phyloP scores from a whole-genome alignment of 208 protist species.

The Naegleria lovaniensis region DNA sequence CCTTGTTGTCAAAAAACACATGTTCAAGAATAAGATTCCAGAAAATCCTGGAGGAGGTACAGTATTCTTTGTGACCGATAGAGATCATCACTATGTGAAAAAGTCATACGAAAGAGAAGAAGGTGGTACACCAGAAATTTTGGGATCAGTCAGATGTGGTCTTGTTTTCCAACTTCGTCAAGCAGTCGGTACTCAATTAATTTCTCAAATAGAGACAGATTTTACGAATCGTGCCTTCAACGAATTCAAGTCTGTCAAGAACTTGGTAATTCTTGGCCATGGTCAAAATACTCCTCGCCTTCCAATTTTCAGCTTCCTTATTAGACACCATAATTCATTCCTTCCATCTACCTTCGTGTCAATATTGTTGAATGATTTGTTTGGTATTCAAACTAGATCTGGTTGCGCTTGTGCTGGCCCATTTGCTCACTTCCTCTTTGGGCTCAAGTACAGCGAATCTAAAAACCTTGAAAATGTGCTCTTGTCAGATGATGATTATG shows the following conservation, averaged over 20 bases:
- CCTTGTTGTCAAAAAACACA: conserved; percentile 34
- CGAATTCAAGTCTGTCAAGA: neutral
- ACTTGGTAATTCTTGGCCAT: conserved; percentile 24
- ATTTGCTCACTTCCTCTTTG: conserved; percentile 39
- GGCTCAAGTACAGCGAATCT: neutral
- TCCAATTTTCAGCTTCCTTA: conserved; percentile 45
- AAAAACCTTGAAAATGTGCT: neutral
- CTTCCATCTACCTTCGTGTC: conserved; percentile 46
- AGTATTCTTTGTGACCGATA: conserved; percentile 52
- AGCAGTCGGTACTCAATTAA: conserved; percentile 32
- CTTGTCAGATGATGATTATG: conserved; percentile 34
- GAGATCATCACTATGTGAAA: conserved; percentile 49
- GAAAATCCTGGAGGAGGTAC: conserved; percentile 52
- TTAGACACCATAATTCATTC: conserved; percentile 55
- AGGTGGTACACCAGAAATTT: conserved; percentile 62
- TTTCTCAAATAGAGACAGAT: conserved; percentile 31
- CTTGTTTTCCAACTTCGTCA: conserved; percentile 55
- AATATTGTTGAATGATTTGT: conserved; percentile 70
- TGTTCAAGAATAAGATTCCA: conserved; percentile 33
- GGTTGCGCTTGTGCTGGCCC: conserved; percentile 72
- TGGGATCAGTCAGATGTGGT: conserved; percentile 54
- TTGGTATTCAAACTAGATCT: conserved; percentile 63
- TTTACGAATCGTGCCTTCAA: neutral
- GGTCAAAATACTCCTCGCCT: conserved; percentile 13
- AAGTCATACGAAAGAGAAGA: conserved; percentile 60